Evolutionary conservation across 768 basidiomycete genomes (phyloP).

Genomic region (Lactarius trivialis): DNA sequence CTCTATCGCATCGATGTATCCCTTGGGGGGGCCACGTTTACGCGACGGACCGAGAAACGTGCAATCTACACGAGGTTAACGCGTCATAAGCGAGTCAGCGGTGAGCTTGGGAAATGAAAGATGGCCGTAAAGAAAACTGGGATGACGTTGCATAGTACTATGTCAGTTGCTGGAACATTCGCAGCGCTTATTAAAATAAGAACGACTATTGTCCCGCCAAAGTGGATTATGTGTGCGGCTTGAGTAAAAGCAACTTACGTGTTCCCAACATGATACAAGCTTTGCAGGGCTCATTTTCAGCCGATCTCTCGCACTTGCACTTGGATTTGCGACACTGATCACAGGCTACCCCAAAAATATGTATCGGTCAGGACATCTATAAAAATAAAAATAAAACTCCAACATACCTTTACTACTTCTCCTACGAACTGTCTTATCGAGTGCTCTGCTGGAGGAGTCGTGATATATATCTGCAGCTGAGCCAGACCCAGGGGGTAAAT

Average conservation of each 20-base stretch:
- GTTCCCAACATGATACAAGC: slow-evolving; percentile 70
- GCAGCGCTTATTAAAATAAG: slow-evolving; percentile 4
- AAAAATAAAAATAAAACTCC: not conserved
- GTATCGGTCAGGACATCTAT: not conserved
- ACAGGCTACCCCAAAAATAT: slow-evolving; percentile 46
- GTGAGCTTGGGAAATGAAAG: slow-evolving; percentile 15
- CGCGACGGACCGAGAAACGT: slow-evolving; percentile 75
- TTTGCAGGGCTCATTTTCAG: slow-evolving; percentile 59
- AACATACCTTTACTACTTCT: slow-evolving; percentile 68
- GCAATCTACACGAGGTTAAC: slow-evolving; percentile 44
- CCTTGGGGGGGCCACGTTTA: slow-evolving; percentile 85
- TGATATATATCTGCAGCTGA: slow-evolving; percentile 22
- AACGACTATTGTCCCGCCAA: not conserved
- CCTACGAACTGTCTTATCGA: slow-evolving; percentile 54
- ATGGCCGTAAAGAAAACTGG: not conserved
- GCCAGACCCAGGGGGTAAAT: slow-evolving; percentile 33
- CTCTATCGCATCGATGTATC: slow-evolving; percentile 93
- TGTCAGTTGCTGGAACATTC: not conserved
- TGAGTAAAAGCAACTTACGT: slow-evolving; percentile 37
- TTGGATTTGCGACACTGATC: slow-evolving; percentile 77
- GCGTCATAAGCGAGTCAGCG: slow-evolving; percentile 14
- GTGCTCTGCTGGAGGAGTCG: slow-evolving; percentile 24
- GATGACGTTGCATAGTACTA: not conserved
- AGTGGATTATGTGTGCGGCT: slow-evolving; percentile 1
- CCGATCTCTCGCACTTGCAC: slow-evolving; percentile 73